phyloP scores from a whole-genome alignment of 2,329 filamentous ascomycete species.

The Grosmannia penicillata region DNA sequence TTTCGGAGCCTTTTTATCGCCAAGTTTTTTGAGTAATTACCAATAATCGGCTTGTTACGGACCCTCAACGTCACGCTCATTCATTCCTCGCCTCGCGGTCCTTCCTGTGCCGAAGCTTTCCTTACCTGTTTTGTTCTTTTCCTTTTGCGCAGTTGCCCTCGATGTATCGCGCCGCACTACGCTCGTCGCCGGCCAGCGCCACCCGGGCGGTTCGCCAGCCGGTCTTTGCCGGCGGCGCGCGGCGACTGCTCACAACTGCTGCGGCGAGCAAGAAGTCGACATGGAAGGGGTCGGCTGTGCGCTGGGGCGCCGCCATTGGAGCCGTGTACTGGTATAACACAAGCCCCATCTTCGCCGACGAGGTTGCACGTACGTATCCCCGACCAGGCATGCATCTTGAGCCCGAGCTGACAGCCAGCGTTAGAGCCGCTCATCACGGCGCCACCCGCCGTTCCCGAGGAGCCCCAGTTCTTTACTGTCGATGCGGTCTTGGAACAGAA shows the following conservation, averaged over 20 bases:
- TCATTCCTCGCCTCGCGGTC: background rate
- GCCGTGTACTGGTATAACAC: constrained; percentile 93
- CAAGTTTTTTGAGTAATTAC: background rate
- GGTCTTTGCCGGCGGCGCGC: constrained; percentile 22
- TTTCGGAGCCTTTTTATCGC: background rate
- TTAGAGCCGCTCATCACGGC: constrained; percentile 21
- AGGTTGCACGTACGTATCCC: constrained; percentile 51
- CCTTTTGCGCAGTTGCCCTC: background rate
- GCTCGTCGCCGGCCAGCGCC: constrained; percentile 28
- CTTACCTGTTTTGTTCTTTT: constrained; percentile 7
- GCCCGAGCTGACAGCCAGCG: background rate
- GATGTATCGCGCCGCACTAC: constrained; percentile 40
- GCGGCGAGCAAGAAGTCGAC: constrained; percentile 54
- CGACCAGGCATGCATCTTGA: constrained; percentile 7
- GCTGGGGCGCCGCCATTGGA: constrained; percentile 63
- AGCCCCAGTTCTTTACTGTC: constrained; percentile 45
- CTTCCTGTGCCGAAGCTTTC: constrained; percentile 4
- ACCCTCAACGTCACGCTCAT: background rate
- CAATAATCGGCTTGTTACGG: constrained; percentile 1
- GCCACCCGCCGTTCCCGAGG: constrained; percentile 38
- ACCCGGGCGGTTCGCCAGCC: constrained; percentile 25
- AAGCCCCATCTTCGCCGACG: constrained; percentile 72
- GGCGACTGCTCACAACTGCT: constrained; percentile 38
- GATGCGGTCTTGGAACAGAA: constrained; percentile 53
- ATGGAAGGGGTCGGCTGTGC: constrained; percentile 62